Percentiles rank a stretch among this genome's conserved stretches.
Evolutionary conservation across 495 filamentous ascomycete species (phyloP).

Genomic region (Tuber umbilicatum): DNA sequence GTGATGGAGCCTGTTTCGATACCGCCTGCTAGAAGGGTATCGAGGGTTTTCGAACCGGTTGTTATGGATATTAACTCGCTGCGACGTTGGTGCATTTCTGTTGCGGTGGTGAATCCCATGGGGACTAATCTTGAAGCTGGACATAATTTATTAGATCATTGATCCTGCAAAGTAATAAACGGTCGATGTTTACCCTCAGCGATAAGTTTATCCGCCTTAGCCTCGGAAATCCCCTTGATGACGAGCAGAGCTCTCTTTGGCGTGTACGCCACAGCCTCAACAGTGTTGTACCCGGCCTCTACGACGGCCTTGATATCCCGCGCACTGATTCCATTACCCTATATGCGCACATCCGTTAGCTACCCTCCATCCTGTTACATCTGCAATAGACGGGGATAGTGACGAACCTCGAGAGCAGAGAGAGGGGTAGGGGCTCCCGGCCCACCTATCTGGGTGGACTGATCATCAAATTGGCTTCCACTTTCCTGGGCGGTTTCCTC

Average conservation of each 20-base stretch:
- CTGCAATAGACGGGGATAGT: conserved; percentile 15
- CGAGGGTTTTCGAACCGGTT: conserved; percentile 92
- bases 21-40: conserved; percentile 89
- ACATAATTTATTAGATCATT: conserved; percentile 19
- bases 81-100: conserved; percentile 94
- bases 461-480: conserved; percentile 56
- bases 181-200: conserved; percentile 60
- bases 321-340: conserved; percentile 69
- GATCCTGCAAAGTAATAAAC: not conserved
- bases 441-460: conserved; percentile 53
- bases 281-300: conserved; percentile 88
- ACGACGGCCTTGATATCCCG: conserved; percentile 88
- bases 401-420: conserved; percentile 68
- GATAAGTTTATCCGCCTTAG: conserved; percentile 90
- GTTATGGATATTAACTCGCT: conserved; percentile 97
- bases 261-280: conserved; percentile 93
- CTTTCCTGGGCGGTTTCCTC: conserved; percentile 54
- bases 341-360: conserved; percentile 43
- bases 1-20: conserved; percentile 96
- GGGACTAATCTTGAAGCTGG: conserved; percentile 89
- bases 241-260: conserved; percentile 79
- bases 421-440: conserved; percentile 95
- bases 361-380: not conserved
- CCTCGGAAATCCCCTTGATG: conserved; percentile 94
- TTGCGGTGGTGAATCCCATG: conserved; percentile 99